A percentile compares a stretch with the other conserved stretches of the same genome.
Evolutionary conservation across 1,139 yeast genomes (phyloP).

Genomic region (Lodderomyces metapsilosis): DNA sequence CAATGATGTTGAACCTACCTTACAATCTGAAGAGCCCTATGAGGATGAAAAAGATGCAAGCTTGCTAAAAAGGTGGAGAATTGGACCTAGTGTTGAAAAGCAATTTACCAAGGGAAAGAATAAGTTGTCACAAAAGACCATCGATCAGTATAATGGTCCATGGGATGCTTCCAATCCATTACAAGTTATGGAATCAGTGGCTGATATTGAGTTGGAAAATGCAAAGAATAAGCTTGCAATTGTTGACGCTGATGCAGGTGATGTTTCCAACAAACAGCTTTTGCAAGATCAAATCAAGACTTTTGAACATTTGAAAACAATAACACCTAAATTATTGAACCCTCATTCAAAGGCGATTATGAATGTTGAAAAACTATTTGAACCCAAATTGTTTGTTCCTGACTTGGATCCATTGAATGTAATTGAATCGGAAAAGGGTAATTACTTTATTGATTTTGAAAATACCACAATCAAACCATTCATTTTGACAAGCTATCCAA

Average conservation of each 20-base stretch:
- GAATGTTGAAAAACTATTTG: slow-evolving; percentile 61
- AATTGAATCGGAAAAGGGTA: slow-evolving; percentile 38
- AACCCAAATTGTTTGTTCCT: slow-evolving; percentile 74
- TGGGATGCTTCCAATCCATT: slow-evolving; percentile 61
- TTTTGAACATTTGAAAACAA: slow-evolving; percentile 54
- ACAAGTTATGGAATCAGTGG: slow-evolving; percentile 62
- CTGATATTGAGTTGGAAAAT: slow-evolving; percentile 65
- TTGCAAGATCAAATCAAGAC: slow-evolving; percentile 53
- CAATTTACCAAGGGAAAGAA: slow-evolving; percentile 69
- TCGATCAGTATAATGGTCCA: slow-evolving; percentile 66
- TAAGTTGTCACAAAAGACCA: slow-evolving; percentile 41
- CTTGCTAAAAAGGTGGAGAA: slow-evolving; percentile 72
- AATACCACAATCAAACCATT: slow-evolving; percentile 78
- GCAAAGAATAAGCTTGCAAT: slow-evolving; percentile 54
- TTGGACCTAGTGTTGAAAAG: slow-evolving; percentile 87
- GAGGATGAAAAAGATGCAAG: slow-evolving; percentile 59
- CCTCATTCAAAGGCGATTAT: slow-evolving; percentile 48
- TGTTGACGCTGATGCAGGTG: slow-evolving; percentile 54
- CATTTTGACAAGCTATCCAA: slow-evolving; percentile 72
- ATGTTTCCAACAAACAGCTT: slow-evolving; percentile 36
- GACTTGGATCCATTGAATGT: slow-evolving; percentile 92
- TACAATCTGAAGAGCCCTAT: slow-evolving; percentile 53
- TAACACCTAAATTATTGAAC: slow-evolving; percentile 58
- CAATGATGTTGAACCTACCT: slow-evolving; percentile 51
- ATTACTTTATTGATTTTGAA: slow-evolving; percentile 76